Conservation (phyloP, 2,329 filamentous ascomycete genomes). For the Rhinocladiella mackenziei region DNA sequence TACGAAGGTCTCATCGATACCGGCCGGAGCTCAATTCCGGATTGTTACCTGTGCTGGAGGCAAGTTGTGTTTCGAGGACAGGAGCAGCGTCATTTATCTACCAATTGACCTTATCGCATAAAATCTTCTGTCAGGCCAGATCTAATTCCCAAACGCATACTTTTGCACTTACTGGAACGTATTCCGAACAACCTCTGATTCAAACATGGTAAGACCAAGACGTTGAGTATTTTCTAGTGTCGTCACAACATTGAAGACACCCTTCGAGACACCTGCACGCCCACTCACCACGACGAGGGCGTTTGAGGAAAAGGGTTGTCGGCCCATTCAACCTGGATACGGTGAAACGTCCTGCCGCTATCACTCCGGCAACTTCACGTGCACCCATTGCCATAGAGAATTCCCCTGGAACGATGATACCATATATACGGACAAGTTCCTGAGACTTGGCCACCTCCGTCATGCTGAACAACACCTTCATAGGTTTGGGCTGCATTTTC, state of each 20-base stretch:
- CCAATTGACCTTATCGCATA: no score
- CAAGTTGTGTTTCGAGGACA: no score
- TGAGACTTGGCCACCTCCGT: constrained; percentile 65
- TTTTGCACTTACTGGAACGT: no score
- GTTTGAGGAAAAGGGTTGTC: constrained; percentile 35
- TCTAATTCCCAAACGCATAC: no score
- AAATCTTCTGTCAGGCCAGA: no score
- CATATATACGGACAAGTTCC: constrained; percentile 79
- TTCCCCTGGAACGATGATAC: constrained; percentile 83
- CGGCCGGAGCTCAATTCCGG: no score
- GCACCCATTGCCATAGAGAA: constrained; percentile 71
- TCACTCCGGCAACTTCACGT: constrained; percentile 33
- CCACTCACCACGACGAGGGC: constrained; percentile 32
- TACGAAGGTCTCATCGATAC: no score
- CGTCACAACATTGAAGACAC: constrained; percentile 34
- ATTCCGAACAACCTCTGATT: constrained; percentile 31
- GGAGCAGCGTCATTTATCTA: no score
- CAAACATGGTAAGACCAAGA: constrained; percentile 53
- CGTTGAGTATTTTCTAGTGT: constrained; percentile 70
- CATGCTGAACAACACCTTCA: constrained; percentile 55
- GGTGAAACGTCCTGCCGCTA: constrained; percentile 38
- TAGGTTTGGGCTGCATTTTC: constrained; percentile 47
- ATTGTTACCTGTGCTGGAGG: no score
- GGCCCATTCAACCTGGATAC: constrained; percentile 35
- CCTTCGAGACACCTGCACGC: constrained; percentile 34